Base-by-base conservation (phyloP, 2,329 filamentous ascomycete species). In the Talaromyces sp. region DNA sequence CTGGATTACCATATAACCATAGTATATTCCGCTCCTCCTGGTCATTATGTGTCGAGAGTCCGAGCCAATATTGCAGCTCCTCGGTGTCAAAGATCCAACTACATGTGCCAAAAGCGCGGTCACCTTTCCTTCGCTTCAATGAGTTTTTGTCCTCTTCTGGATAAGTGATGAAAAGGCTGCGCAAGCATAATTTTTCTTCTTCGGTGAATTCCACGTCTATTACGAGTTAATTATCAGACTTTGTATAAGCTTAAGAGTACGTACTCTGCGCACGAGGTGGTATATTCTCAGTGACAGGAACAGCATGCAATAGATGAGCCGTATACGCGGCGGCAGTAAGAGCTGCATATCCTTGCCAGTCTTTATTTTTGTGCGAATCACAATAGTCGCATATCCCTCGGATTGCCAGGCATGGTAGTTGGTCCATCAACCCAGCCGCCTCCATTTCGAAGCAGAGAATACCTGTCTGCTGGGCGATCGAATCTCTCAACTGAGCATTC, bases 301-400 rank as follows among this genome's bases (percentile, higher is more conserved):
- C 43, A 2, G 19, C 3, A 8, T 49, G 22, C 45, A 49, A 13
- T 7, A 49, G 45, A 27, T 49, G 19, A 15, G 22, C 45, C 1
- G 62, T 61, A 59, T 31, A 68, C 4, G 63, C 64, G 3, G 68
- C 69, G 5, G 68, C 63, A 22, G 60, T 39, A 4, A 39, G 39
- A 9, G 67, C 67, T 3, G 67, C 68, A 35, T 67, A 69, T 17
- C 39, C 39, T 17, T 69, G 68, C 68, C 67, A 69, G 19, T 57
- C 37, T 13, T 69, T 62, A 10, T 63, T 31, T 43, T 69, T 69
- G 52, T 69, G 66, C 2, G 63, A 64, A 45, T 68, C 67, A 2
- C 61, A 57, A 47, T 68, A 68, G 50, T 68, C 61, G 31, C 67
- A 68, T 3, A 68, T 67, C 0, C 68, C 68, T 17, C 67, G 31